Evolutionary conservation across 2,329 filamentous ascomycete genomes (phyloP).

Genomic region (Colletotrichum liriopes): DNA sequence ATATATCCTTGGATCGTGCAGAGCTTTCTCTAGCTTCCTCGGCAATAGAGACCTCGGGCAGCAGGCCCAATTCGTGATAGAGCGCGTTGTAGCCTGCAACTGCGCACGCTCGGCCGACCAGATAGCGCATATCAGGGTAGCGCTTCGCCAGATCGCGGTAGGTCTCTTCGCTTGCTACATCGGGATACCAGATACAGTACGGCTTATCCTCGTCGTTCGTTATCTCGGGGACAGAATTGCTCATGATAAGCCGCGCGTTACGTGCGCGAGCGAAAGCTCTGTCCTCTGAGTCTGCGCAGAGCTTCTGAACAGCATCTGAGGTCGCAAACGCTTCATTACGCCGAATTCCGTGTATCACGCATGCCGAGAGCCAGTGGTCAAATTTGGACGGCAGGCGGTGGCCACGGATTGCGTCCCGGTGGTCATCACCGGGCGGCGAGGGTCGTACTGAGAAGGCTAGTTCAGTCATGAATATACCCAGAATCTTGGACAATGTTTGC

Average conservation of each 20-base stretch:
- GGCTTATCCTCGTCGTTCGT: conserved; percentile 45
- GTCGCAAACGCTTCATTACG: background rate
- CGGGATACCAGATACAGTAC: conserved; percentile 60
- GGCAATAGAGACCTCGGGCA: conserved; percentile 55
- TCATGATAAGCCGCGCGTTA: conserved; percentile 48
- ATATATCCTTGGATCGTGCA: conserved; percentile 45
- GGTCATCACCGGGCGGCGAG: background rate
- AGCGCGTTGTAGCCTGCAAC: conserved; percentile 54
- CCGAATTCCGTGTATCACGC: background rate
- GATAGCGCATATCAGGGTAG: conserved; percentile 55
- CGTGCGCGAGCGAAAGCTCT: conserved; percentile 14
- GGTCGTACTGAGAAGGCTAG: background rate
- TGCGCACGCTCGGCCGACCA: conserved; percentile 57
- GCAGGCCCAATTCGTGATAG: conserved; percentile 52
- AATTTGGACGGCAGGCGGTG: background rate
- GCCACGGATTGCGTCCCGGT: background rate
- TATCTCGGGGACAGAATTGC: conserved; percentile 42
- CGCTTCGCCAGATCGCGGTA: conserved; percentile 51
- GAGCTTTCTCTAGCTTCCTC: conserved; percentile 54
- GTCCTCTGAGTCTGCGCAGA: background rate
- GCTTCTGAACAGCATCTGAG: background rate
- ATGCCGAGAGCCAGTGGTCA: background rate
- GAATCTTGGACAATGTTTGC: too few species aligned
- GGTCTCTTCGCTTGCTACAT: conserved; percentile 54
- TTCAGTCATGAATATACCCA: too few species aligned